Evolutionary conservation across 495 filamentous ascomycete genomes (phyloP).

Genomic region (Talaromyces proteolyticus): DNA sequence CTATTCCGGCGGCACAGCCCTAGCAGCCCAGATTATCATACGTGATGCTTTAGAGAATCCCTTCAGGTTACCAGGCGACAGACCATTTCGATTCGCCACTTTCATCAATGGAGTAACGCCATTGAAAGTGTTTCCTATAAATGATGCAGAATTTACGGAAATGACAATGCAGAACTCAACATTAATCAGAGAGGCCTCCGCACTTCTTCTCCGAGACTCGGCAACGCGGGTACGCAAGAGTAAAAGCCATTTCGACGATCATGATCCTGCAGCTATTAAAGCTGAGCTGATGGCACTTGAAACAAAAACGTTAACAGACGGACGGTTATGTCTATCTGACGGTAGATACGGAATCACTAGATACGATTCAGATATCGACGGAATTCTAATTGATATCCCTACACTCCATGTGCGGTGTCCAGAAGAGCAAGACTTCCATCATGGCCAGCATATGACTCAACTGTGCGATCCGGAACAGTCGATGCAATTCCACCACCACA

Average conservation of each 20-base stretch:
- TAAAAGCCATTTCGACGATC: background rate
- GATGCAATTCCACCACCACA: background rate
- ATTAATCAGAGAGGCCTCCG: background rate
- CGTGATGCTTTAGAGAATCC: constrained; percentile 10
- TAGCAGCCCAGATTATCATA: constrained; percentile 12
- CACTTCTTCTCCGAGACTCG: background rate
- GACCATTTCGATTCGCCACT: constrained; percentile 11
- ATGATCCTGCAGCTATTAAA: background rate
- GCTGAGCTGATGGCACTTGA: constrained; percentile 1
- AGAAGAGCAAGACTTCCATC: background rate
- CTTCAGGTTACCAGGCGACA: constrained; percentile 2
- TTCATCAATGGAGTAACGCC: constrained; percentile 10
- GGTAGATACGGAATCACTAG: constrained; percentile 3
- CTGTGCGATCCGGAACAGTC: background rate
- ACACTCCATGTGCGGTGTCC: constrained; percentile 4
- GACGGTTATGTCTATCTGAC: background rate
- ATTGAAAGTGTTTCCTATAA: constrained; percentile 2
- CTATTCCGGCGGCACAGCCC: constrained; percentile 11
- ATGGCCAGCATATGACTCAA: constrained; percentile 1
- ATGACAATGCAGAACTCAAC: background rate
- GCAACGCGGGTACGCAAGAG: constrained; percentile 3
- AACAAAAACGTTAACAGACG: background rate
- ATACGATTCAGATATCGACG: constrained; percentile 1
- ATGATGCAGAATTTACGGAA: background rate
- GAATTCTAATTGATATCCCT: constrained; percentile 3